Evolutionary conservation across 306 rosid species (phyloP), one percentile per base, ranked within the genome.

Genomic region (Mimosa pudica): DNA sequence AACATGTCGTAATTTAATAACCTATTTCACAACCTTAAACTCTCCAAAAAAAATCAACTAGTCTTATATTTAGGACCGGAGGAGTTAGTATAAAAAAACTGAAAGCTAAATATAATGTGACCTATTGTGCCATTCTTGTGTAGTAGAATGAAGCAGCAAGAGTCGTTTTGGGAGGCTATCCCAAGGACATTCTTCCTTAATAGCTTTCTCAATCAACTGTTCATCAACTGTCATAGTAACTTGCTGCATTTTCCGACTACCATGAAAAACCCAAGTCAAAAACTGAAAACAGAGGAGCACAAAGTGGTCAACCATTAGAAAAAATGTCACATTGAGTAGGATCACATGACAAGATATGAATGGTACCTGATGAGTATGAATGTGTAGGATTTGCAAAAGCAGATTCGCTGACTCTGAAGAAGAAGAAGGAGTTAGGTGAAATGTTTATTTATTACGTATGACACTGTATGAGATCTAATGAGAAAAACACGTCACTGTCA

Each of bases 81-180:
- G 30, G 1, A 24, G 30, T 0, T 24, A 24, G 30, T 24, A 24
- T 24, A 24, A 24, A 24, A 24, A 24, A 24, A 24, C 0, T 20
- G 61, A 75, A 62, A 14, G 42, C 46, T 52, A 79, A 24, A 24
- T 24, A 38, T 24, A 2, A 38, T 24, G 85, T 73, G 71, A 95
- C 99, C 98, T 91, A 90, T 89, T 84, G 71, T 93, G 93, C 97
- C 97, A 95, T 75, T 95, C 99, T 70, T 95, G 97, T 80, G 86
- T 95, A 32, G 99, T 82, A 73, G 99, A 85, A 73, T 93, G 84
- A 4, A 87, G 86, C 10, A 86, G 86, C 86, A 93, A 97, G 83
- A 95, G 86, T 78, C 98, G 88, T 85, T 91, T 93, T 0, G 98
- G 96, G 64, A 95, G 97, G 65, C 67, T 95, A 73, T 93, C 99